Base-by-base conservation (phyloP, 768 basidiomycete genomes). In the Psilocybe tampanensis region DNA sequence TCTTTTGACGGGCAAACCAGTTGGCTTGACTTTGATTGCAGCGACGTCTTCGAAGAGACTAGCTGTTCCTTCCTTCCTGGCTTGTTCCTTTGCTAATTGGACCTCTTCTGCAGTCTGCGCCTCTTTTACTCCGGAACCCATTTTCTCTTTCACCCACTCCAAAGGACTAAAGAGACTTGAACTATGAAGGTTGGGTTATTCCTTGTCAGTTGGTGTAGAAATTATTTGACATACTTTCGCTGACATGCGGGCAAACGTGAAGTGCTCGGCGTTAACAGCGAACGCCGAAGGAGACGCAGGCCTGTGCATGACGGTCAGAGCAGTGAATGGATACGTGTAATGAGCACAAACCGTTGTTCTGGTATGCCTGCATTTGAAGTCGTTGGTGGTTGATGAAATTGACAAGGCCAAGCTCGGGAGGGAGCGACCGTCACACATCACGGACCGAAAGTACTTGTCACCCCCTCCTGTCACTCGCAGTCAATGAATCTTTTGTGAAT, bases 91-190 rank as follows among this genome's bases (percentile, higher is more conserved):
- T 23, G 78, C 76, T 34, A 76, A 76, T 47, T 74, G 70, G 6
- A 81, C 68, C 53, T 83, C 80, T 60, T 81, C 80, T 50, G 74
- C 70, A 29, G 73, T 72, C 54, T 69, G 70, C 63, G 74, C 76
- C 67, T 81, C 74, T 50, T 79, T 80, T 21, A 80, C 66, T 6
- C 69, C 70, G 1, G 85, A 81, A 2, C 74, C 73, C 13, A 90
- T 73, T 53, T 81, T 84, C 44, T 88, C 81, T 57, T 78, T 79
- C 8, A 91, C 68, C 89, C 89, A 90, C 17, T 76, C 72, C 43
- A 90, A 63, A 21, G 88, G 87, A 63, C 77, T 82, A 60, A 82
- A 76, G 41, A 79, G 80, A 60, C 85, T 84, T 24, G 72, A 71
- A 61, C 79, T 75, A 56, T 23, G 22, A 18, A 44, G 29, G 33